phyloP scores from a whole-genome alignment of 768 basidiomycete species.

The Suillus subluteus region DNA sequence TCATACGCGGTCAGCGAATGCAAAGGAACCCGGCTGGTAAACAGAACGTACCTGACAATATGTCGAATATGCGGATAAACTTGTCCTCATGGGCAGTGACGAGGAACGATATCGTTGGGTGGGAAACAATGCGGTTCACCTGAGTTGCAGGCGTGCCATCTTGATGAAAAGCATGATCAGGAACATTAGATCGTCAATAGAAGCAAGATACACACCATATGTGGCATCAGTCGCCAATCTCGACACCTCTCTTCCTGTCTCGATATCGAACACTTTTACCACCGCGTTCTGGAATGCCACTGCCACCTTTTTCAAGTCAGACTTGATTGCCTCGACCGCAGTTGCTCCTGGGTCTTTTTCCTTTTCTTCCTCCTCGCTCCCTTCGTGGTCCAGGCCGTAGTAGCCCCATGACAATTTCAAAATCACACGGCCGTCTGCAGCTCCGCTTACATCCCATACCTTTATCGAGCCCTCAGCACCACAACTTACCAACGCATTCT shows the following conservation, averaged over 20 bases:
- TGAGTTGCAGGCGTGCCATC: conserved; percentile 80
- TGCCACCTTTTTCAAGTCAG: conserved; percentile 83
- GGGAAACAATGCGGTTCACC: conserved; percentile 85
- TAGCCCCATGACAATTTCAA: conserved; percentile 83
- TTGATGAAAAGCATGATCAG: conserved; percentile 26
- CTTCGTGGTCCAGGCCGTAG: conserved; percentile 57
- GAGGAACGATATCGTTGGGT: conserved; percentile 87
- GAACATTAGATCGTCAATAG: not conserved
- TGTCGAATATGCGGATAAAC: conserved; percentile 87
- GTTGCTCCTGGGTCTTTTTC: conserved; percentile 70
- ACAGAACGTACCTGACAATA: conserved; percentile 65
- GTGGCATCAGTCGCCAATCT: conserved; percentile 62
- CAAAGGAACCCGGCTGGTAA: not conserved
- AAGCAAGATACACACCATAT: conserved; percentile 47
- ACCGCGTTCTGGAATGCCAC: conserved; percentile 90
- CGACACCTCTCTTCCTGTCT: conserved; percentile 77
- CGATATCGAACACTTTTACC: conserved; percentile 91
- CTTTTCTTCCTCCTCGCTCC: conserved; percentile 35
- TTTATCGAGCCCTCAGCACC: conserved; percentile 92
- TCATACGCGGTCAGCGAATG: conserved; percentile 12
- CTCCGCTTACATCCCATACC: conserved; percentile 86
- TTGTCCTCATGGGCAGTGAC: conserved; percentile 95
- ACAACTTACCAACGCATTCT: conserved; percentile 84
- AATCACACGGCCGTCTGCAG: conserved; percentile 59
- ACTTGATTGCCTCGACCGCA: conserved; percentile 80